Conservation (phyloP, 371 early-diverging fungal species). For the Capillidium heterosporum region DNA sequence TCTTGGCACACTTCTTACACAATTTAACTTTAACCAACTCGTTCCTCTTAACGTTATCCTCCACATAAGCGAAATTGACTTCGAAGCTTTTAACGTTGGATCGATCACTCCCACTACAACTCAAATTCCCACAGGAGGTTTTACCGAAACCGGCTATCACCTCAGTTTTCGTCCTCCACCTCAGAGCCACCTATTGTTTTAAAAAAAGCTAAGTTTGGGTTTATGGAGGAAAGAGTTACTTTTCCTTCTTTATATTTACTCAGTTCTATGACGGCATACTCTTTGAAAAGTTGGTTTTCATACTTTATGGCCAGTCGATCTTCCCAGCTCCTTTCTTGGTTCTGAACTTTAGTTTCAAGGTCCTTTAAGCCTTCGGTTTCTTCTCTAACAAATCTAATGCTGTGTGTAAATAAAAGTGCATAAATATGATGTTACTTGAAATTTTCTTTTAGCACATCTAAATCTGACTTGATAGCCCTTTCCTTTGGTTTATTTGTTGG, state of each 20-base stretch:
- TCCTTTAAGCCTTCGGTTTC: no score
- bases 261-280: slow-evolving; percentile 61
- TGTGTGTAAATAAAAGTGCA: no score
- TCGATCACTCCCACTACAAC: neutral
- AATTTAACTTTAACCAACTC: slow-evolving; percentile 4
- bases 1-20: neutral
- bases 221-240: slow-evolving; percentile 6
- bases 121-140: neutral
- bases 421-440: no score
- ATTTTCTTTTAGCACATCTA: no score
- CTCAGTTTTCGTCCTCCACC: slow-evolving; percentile 68
- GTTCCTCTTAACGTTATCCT: neutral
- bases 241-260: slow-evolving; percentile 50
- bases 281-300: slow-evolving; percentile 68
- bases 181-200: slow-evolving; percentile 33
- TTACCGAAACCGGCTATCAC: slow-evolving; percentile 53
- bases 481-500: no score
- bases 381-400: no score
- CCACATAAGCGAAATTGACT: slow-evolving; percentile 5
- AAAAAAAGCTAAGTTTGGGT: no score
- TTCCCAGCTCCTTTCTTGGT: slow-evolving; percentile 69
- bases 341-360: no score
- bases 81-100: neutral
- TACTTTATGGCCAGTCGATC: slow-evolving; percentile 66
- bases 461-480: no score